A percentile compares a stretch with the other conserved stretches of the same genome.
These are phyloP conservation scores for Curvularia eragrostidis DNA, from an alignment of 2,329 filamentous ascomycete genomes.

Conservation along the genomic window DNA sequence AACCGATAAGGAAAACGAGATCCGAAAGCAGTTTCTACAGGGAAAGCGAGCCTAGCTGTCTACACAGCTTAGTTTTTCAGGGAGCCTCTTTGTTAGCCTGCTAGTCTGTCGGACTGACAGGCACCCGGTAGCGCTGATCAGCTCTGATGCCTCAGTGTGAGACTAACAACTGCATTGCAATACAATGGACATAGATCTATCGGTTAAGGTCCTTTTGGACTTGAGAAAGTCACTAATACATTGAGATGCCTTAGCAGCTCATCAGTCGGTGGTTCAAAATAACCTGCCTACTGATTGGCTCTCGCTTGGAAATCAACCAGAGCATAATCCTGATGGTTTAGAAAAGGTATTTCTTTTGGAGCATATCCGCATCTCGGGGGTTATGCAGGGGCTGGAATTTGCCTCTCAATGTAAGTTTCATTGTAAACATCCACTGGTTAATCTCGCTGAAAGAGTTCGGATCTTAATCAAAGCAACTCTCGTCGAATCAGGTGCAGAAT, in stretches of 20 bases:
- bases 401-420: background rate
- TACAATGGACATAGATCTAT: background rate
- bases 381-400: slow-evolving; percentile 2
- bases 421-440: background rate
- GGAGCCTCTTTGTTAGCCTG: background rate
- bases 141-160: background rate
- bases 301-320: background rate
- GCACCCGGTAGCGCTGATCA: background rate
- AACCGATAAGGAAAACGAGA: background rate
- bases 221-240: background rate
- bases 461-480: background rate
- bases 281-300: background rate
- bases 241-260: background rate
- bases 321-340: background rate
- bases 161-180: background rate
- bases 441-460: background rate
- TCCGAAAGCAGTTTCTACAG: background rate
- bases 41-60: background rate
- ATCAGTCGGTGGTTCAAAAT: background rate
- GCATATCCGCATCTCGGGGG: background rate
- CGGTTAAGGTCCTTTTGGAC: background rate
- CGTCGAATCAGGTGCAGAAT: background rate
- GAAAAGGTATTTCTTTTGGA: background rate
- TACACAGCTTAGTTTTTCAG: background rate
- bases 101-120: background rate